phyloP scores from a whole-genome alignment of 345 rosid genomes.

The Chamaenerion angustifolium region DNA sequence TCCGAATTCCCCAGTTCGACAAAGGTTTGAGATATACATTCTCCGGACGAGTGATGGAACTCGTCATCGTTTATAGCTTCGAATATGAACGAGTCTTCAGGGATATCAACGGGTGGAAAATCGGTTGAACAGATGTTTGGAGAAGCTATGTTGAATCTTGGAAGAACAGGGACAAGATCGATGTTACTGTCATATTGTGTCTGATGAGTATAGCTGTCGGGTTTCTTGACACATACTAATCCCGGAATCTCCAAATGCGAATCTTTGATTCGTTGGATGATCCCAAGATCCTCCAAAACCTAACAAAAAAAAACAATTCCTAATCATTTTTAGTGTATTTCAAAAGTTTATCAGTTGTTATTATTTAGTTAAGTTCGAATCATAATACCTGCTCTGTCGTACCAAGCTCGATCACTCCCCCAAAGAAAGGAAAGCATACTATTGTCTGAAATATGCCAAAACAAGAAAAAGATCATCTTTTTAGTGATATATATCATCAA shows the following conservation, averaged over 20 bases:
- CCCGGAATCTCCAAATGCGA: constrained; percentile 43
- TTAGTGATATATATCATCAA: too few relatives aligned
- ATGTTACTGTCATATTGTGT: constrained; percentile 15
- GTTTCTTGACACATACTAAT: constrained; percentile 15
- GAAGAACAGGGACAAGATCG: constrained; percentile 23
- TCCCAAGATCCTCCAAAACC: constrained; percentile 64
- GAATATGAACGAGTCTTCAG: constrained; percentile 40
- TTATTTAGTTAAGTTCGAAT: not conserved
- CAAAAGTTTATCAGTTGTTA: too few relatives aligned
- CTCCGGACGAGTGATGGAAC: constrained; percentile 26
- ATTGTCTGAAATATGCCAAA: constrained; percentile 54
- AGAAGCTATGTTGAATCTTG: constrained; percentile 29
- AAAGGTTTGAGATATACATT: constrained; percentile 54
- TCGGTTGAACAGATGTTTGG: constrained; percentile 25
- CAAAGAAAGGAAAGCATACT: constrained; percentile 63
- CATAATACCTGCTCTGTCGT: constrained; percentile 60
- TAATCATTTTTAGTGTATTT: too few relatives aligned
- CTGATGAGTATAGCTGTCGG: constrained; percentile 10
- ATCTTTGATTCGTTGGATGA: constrained; percentile 42
- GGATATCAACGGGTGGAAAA: constrained; percentile 24
- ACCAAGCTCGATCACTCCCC: constrained; percentile 83
- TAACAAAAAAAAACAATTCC: constrained; percentile 10
- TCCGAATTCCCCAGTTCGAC: constrained; percentile 19
- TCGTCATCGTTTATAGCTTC: constrained; percentile 28
- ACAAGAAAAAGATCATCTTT: too few relatives aligned